These are phyloP conservation scores for Penicillium sp. DNA, from an alignment of 2,329 filamentous ascomycete genomes.

Conservation along the genomic window DNA sequence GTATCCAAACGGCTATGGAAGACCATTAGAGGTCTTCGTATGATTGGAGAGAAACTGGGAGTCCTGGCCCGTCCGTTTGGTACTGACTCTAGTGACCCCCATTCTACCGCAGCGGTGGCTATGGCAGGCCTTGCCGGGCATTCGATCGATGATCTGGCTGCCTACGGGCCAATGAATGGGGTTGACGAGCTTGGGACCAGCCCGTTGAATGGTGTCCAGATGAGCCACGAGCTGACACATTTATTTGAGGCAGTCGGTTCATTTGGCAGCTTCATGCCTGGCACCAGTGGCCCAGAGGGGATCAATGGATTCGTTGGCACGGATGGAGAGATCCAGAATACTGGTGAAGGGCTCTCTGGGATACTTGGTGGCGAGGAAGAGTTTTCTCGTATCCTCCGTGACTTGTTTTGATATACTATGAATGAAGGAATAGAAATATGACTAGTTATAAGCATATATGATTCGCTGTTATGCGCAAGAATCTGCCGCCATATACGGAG, in stretches of 20 bases:
- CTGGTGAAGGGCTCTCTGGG: slow-evolving; percentile 45
- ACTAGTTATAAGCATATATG: not conserved
- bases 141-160: slow-evolving; percentile 57
- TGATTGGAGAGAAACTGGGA: slow-evolving; percentile 62
- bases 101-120: slow-evolving; percentile 63
- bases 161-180: slow-evolving; percentile 46
- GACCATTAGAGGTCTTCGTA: slow-evolving; percentile 64
- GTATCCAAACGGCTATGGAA: slow-evolving; percentile 65
- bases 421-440: not conserved
- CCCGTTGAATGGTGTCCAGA: slow-evolving; percentile 61
- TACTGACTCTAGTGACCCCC: slow-evolving; percentile 53
- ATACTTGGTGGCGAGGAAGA: slow-evolving; percentile 60
- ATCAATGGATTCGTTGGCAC: slow-evolving; percentile 40
- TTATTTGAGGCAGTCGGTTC: slow-evolving; percentile 65
- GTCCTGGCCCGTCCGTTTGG: slow-evolving; percentile 44
- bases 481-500: too few relatives aligned
- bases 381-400: slow-evolving; percentile 59
- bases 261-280: slow-evolving; percentile 44
- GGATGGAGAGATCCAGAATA: slow-evolving; percentile 42
- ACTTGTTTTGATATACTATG: slow-evolving; percentile 52
- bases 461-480: too few relatives aligned
- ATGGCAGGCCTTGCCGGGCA: slow-evolving; percentile 67
- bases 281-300: slow-evolving; percentile 34
- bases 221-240: slow-evolving; percentile 61
- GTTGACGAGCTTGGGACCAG: slow-evolving; percentile 50